Percentiles rank a stretch among this genome's conserved stretches.
Conservation (phyloP, 2,329 filamentous ascomycete species). For the Colletotrichum paranaense region DNA sequence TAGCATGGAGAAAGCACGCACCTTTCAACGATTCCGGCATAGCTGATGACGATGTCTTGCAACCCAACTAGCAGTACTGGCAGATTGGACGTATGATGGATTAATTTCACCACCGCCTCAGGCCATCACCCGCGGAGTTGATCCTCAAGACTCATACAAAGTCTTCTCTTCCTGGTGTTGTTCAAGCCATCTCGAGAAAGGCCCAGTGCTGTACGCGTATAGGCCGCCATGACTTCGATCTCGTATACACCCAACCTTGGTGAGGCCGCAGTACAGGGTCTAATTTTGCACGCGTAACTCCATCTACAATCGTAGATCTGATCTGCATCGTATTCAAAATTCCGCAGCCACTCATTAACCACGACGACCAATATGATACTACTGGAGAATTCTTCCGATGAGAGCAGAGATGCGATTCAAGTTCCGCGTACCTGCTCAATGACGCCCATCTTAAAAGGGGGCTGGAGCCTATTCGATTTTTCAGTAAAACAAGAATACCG, state of each 20-base stretch:
- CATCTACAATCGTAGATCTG: too few species aligned
- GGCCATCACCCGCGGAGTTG: too few species aligned
- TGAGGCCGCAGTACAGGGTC: background rate
- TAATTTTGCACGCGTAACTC: background rate
- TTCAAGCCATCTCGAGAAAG: background rate
- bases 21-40: background rate
- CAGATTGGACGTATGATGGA: background rate
- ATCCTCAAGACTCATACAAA: background rate
- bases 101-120: background rate
- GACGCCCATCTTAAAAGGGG: too few species aligned
- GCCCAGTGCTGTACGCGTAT: background rate
- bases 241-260: background rate
- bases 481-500: background rate
- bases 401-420: background rate
- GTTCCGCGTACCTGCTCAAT: background rate
- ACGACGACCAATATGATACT: background rate
- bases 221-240: background rate
- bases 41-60: too few species aligned
- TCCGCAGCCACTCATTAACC: too few species aligned
- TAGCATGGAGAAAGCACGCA: background rate
- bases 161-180: background rate
- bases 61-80: too few species aligned
- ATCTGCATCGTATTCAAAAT: too few species aligned
- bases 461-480: background rate
- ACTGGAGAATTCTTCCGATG: background rate